Percentiles rank a stretch among this genome's conserved stretches.
Conservation (phyloP, 2,329 filamentous ascomycete genomes). For the Hypocreales sp. region DNA sequence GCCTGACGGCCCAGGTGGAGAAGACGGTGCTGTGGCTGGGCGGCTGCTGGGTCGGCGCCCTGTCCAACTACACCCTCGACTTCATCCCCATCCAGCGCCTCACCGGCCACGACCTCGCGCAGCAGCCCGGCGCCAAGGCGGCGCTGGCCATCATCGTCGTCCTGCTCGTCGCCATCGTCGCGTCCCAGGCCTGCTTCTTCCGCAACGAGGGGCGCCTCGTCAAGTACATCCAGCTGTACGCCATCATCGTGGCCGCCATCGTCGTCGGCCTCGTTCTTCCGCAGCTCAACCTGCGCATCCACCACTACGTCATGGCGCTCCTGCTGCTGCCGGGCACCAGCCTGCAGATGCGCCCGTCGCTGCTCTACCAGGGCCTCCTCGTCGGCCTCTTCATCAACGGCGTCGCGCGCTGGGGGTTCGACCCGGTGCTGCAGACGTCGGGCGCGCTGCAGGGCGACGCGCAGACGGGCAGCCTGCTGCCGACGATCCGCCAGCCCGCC, state of each 20-base stretch:
- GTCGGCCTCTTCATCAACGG: constrained; percentile 90
- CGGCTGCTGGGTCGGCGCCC: constrained; percentile 73
- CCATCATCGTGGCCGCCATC: constrained; percentile 49
- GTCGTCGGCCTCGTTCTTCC: constrained; percentile 58
- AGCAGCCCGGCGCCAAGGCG: constrained; percentile 77
- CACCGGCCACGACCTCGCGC: constrained; percentile 75
- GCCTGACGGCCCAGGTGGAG: constrained; percentile 69
- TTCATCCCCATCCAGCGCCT: constrained; percentile 86
- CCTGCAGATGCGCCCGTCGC: constrained; percentile 70
- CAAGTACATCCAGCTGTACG: constrained; percentile 64
- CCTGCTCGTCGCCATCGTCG: constrained; percentile 49
- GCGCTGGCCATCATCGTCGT: constrained; percentile 69
- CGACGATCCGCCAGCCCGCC: constrained; percentile 27
- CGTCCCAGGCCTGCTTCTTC: constrained; percentile 72
- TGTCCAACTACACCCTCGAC: constrained; percentile 92
- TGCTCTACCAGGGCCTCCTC: constrained; percentile 80
- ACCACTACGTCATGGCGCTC: constrained; percentile 86
- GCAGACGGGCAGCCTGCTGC: constrained; percentile 47
- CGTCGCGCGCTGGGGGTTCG: constrained; percentile 87
- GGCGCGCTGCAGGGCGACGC: constrained; percentile 54
- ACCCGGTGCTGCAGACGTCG: constrained; percentile 72
- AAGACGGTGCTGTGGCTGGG: constrained; percentile 86
- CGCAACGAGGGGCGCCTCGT: constrained; percentile 71
- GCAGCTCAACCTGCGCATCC: constrained; percentile 68
- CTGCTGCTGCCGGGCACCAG: constrained; percentile 77